Percentiles rank a stretch among this genome's conserved stretches.
phyloP scores from a whole-genome alignment of 2,329 filamentous ascomycete species.

The Hysterium pulicare region DNA sequence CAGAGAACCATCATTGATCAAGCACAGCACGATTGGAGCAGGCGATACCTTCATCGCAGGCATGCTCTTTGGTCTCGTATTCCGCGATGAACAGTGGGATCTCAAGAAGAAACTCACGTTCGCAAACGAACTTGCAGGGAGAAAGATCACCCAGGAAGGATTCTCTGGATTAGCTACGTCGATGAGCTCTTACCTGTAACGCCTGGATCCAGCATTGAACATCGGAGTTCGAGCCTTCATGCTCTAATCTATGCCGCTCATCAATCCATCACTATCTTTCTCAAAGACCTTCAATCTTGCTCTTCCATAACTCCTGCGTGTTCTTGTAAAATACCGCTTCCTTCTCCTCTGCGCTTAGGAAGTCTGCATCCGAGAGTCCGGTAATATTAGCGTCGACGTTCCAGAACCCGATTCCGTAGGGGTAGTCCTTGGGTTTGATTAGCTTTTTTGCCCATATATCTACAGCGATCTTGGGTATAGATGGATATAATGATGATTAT shows the following conservation, averaged over 20 bases:
- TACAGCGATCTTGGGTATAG: too few relatives aligned
- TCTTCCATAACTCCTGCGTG: constrained; percentile 23
- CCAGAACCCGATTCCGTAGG: constrained; percentile 38
- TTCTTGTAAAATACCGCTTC: constrained; percentile 27
- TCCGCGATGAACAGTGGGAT: constrained; percentile 50
- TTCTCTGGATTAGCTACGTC: constrained; percentile 46
- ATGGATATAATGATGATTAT: too few relatives aligned
- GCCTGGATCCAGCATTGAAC: too few relatives aligned
- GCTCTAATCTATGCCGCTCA: too few relatives aligned
- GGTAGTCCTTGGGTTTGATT: constrained; percentile 25
- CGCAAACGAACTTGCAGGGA: constrained; percentile 64
- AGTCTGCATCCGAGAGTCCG: constrained; percentile 22
- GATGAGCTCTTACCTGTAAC: too few relatives aligned
- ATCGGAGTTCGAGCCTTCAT: too few relatives aligned
- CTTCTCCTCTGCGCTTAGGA: constrained; percentile 21
- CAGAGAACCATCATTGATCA: too few relatives aligned
- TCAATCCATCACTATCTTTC: too few relatives aligned
- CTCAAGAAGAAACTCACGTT: constrained; percentile 52
- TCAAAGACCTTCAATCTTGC: constrained; percentile 14
- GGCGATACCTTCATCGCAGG: constrained; percentile 75
- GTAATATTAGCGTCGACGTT: constrained; percentile 31
- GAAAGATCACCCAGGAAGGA: constrained; percentile 65
- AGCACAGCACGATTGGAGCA: constrained; percentile 63
- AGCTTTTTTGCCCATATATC: too few relatives aligned
- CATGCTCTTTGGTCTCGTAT: constrained; percentile 61